Conservation (phyloP, 495 filamentous ascomycete species). For the Daldinia loculata region DNA sequence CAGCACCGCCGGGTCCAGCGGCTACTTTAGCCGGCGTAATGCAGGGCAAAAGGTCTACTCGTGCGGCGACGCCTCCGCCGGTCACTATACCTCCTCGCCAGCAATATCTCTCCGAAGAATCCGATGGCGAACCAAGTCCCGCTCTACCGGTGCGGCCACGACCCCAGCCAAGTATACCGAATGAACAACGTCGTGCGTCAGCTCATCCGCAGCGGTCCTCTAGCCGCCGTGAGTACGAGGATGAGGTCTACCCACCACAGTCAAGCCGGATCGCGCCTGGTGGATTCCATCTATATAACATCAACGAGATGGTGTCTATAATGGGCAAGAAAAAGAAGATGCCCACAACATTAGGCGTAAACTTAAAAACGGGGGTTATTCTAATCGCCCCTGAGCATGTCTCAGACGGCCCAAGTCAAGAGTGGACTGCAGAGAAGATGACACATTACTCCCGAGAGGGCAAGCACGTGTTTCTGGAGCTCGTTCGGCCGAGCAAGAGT, state of each 20-base stretch:
- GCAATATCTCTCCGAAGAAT: conserved; percentile 68
- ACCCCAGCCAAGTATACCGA: conserved; percentile 65
- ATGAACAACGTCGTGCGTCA: conserved; percentile 58
- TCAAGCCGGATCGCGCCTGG: conserved; percentile 65
- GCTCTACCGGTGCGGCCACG: conserved; percentile 74
- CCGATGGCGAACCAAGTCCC: conserved; percentile 69
- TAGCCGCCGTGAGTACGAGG: conserved; percentile 39
- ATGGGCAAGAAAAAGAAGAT: conserved; percentile 98
- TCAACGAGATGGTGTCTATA: conserved; percentile 93
- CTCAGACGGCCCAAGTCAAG: conserved; percentile 80
- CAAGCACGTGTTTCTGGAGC: conserved; percentile 96
- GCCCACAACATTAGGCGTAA: conserved; percentile 92
- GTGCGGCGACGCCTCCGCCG: conserved; percentile 38
- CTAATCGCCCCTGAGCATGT: conserved; percentile 88
- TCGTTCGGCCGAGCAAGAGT: conserved; percentile 89
- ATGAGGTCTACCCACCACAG: conserved; percentile 39
- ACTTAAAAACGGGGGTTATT: conserved; percentile 83
- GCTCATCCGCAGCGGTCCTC: conserved; percentile 43
- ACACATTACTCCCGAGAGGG: conserved; percentile 96
- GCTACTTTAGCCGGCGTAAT: conserved; percentile 49
- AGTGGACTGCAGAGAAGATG: conserved; percentile 94
- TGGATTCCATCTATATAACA: conserved; percentile 91
- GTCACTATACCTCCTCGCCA: conserved; percentile 51
- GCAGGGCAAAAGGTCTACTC: conserved; percentile 46
- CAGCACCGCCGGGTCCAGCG: conserved; percentile 35